These are phyloP conservation scores for Boletus barrowsii DNA, from an alignment of 768 basidiomycete genomes.

Conservation along the genomic window DNA sequence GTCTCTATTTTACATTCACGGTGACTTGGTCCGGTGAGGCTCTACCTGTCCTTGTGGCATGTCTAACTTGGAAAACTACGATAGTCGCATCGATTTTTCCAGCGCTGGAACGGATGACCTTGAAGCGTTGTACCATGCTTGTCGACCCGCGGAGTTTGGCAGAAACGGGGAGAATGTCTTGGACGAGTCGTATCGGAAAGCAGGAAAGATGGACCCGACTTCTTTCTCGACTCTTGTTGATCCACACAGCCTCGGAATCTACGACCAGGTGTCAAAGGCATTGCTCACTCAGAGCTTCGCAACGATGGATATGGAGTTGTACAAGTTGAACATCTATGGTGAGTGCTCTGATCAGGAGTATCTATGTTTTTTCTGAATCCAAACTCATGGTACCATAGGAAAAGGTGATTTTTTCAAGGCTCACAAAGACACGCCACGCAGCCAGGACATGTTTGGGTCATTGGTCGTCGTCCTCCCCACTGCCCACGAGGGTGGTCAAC, in stretches of 20 bases:
- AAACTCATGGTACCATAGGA: background rate
- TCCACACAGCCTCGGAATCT: background rate
- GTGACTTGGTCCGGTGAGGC: background rate
- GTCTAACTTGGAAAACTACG: too few species aligned
- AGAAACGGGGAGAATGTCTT: background rate
- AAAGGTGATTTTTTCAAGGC: conserved; percentile 8
- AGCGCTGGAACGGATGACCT: too few species aligned
- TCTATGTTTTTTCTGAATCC: background rate
- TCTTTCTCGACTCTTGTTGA: conserved; percentile 29
- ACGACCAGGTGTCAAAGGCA: background rate
- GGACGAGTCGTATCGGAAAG: conserved; percentile 34
- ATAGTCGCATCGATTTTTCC: too few species aligned
- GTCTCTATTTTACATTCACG: background rate
- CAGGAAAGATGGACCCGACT: conserved; percentile 41
- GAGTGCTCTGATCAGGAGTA: background rate
- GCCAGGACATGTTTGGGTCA: conserved; percentile 46
- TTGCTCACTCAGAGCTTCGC: background rate
- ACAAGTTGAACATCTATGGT: conserved; percentile 49
- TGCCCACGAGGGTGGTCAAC: conserved; percentile 9
- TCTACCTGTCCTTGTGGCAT: background rate
- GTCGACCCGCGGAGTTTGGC: conserved; percentile 7
- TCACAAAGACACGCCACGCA: conserved; percentile 33
- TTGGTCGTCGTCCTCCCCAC: conserved; percentile 51
- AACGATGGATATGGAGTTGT: conserved; percentile 29
- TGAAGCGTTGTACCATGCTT: background rate